phyloP scores from a whole-genome alignment of 1,139 yeast species.

The Spathaspora jeffriesii region DNA sequence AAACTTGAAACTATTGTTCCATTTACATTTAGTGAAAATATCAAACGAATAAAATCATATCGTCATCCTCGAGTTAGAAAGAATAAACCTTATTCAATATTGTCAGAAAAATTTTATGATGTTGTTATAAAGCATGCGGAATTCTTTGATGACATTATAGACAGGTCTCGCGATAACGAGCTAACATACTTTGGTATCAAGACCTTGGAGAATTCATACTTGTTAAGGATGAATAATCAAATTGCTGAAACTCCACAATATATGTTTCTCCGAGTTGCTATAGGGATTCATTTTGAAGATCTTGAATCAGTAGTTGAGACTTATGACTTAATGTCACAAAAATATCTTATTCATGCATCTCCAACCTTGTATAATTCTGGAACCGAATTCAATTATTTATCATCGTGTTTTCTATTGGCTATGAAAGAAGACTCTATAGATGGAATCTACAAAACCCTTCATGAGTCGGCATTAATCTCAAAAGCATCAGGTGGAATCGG shows the following conservation, averaged over 20 bases:
- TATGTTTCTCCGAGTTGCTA: conserved; percentile 50
- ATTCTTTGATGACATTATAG: conserved; percentile 36
- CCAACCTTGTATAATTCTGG: conserved; percentile 60
- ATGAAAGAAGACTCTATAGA: conserved; percentile 62
- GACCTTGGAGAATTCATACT: conserved; percentile 51
- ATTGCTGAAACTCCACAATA: conserved; percentile 54
- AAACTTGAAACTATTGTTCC: conserved; percentile 30
- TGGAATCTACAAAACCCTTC: conserved; percentile 56
- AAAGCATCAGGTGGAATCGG: conserved; percentile 65
- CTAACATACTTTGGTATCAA: conserved; percentile 54
- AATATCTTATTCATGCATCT: conserved; percentile 55
- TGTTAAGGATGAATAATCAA: conserved; percentile 32
- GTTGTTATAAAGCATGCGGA: conserved; percentile 31
- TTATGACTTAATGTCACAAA: conserved; percentile 51
- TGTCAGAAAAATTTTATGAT: conserved; percentile 28
- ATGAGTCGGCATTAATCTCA: conserved; percentile 56
- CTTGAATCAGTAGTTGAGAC: conserved; percentile 45
- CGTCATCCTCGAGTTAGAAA: conserved; percentile 13
- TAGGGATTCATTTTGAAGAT: conserved; percentile 51
- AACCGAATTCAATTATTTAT: conserved; percentile 45
- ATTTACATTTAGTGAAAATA: conserved; percentile 33
- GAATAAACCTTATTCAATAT: conserved; percentile 16
- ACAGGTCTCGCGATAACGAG: conserved; percentile 36
- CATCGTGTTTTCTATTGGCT: conserved; percentile 58
- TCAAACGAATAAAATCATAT: conserved; percentile 20